These are phyloP conservation scores for Delonix regia DNA, from an alignment of 306 rosid genomes.

Conservation along the genomic window DNA sequence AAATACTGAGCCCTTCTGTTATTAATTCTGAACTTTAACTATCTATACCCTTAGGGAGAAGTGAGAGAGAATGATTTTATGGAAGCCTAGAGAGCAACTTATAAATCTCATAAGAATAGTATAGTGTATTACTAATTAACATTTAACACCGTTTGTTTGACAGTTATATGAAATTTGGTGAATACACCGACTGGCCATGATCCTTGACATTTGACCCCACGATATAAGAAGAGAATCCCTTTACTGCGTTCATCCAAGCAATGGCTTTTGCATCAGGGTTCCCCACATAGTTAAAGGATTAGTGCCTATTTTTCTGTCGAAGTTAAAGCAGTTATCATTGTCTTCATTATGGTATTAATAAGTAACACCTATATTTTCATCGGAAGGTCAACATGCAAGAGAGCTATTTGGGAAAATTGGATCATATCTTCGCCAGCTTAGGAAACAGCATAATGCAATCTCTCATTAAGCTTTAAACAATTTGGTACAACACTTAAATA, in stretches of 20 bases:
- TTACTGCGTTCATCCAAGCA: slow-evolving; percentile 38
- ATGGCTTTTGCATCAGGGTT: slow-evolving; percentile 29
- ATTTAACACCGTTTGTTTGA: slow-evolving; percentile 33
- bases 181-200: background rate
- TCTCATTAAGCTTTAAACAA: background rate
- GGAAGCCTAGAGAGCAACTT: background rate
- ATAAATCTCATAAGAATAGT: background rate
- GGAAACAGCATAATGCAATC: background rate
- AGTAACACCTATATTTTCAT: background rate
- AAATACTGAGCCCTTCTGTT: background rate
- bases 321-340: slow-evolving; percentile 43
- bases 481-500: background rate
- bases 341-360: slow-evolving; percentile 36
- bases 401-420: background rate
- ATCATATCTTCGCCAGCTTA: background rate
- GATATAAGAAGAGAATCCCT: slow-evolving; percentile 39
- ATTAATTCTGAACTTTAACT: background rate
- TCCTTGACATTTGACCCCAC: slow-evolving; percentile 18
- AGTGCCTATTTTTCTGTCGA: slow-evolving; percentile 33
- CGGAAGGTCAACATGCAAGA: background rate
- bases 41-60: background rate
- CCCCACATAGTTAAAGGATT: slow-evolving; percentile 34
- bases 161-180: background rate
- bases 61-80: background rate
- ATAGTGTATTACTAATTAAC: slow-evolving; percentile 24